phyloP scores from a whole-genome alignment of 2,329 filamentous ascomycete species.

The Exophiala oligosperma region DNA sequence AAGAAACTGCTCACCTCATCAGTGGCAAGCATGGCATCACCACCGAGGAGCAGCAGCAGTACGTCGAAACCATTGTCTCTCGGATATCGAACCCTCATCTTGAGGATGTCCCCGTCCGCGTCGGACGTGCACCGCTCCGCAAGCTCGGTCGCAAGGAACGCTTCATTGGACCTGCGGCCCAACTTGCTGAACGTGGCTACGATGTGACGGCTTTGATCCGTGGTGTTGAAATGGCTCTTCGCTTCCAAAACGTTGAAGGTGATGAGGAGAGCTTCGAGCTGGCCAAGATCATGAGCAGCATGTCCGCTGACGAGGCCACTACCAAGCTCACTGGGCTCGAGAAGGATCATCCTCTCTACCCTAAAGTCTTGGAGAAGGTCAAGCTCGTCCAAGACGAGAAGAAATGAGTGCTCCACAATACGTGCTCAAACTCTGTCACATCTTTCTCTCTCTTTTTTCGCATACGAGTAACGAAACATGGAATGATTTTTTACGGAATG shows the following conservation, averaged over 20 bases:
- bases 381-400: conserved; percentile 70
- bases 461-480: too few species aligned
- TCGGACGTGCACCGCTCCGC: conserved; percentile 88
- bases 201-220: conserved; percentile 73
- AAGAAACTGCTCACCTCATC: conserved; percentile 85
- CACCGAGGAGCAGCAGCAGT: conserved; percentile 73
- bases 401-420: conserved; percentile 31
- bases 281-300: conserved; percentile 77
- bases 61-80: conserved; percentile 87
- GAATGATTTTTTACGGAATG: too few species aligned
- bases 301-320: conserved; percentile 72
- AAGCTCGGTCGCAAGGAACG: conserved; percentile 95
- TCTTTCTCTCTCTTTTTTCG: too few species aligned
- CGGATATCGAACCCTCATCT: conserved; percentile 81
- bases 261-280: conserved; percentile 89
- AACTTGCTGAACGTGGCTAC: conserved; percentile 79
- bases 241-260: conserved; percentile 90
- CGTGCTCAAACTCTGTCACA: too few species aligned
- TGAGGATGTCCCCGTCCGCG: conserved; percentile 90
- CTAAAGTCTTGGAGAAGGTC: conserved; percentile 73
- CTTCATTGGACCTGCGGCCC: conserved; percentile 87
- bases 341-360: conserved; percentile 72
- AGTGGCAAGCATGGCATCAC: conserved; percentile 81
- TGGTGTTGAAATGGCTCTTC: conserved; percentile 86
- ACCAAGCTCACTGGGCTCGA: conserved; percentile 80